phyloP scores from a whole-genome alignment of 768 basidiomycete genomes.

The Leccinum boreale region DNA sequence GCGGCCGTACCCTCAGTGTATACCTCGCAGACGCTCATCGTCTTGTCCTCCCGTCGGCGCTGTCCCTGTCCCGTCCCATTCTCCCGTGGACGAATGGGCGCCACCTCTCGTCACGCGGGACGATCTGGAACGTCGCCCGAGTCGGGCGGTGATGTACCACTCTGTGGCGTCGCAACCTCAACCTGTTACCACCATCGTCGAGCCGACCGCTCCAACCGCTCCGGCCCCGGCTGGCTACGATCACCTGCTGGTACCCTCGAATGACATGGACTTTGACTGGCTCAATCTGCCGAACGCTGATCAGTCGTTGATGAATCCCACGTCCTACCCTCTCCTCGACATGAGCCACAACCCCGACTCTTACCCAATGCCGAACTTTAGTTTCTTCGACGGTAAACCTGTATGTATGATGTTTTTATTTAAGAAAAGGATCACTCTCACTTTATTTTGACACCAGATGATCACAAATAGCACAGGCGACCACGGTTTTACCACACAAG shows the following conservation, averaged over 20 bases:
- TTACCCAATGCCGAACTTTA: neutral
- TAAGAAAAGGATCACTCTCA: neutral
- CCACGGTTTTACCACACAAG: conserved; percentile 5
- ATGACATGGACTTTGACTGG: conserved; percentile 10
- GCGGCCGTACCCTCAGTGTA: conserved; percentile 22
- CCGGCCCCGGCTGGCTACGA: neutral
- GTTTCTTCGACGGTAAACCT: conserved; percentile 12
- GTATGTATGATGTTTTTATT: conserved; percentile 7
- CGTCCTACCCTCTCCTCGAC: conserved; percentile 1
- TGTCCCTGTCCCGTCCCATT: conserved; percentile 22
- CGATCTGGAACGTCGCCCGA: conserved; percentile 35
- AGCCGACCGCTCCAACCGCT: neutral
- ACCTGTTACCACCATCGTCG: neutral
- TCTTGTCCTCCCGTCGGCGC: conserved; percentile 41
- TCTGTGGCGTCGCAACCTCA: conserved; percentile 16
- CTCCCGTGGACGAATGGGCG: conserved; percentile 15
- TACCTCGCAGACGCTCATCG: conserved; percentile 35
- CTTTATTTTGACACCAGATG: neutral
- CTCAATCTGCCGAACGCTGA: conserved; percentile 7
- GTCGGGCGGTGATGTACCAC: conserved; percentile 34
- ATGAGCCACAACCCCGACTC: conserved; percentile 1
- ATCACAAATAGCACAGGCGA: neutral
- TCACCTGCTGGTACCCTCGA: neutral
- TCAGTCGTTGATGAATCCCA: conserved; percentile 1
- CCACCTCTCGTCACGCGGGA: conserved; percentile 27